Evolutionary conservation across 2,329 filamentous ascomycete species (phyloP).

Genomic region (Diaporthe longicolla): DNA sequence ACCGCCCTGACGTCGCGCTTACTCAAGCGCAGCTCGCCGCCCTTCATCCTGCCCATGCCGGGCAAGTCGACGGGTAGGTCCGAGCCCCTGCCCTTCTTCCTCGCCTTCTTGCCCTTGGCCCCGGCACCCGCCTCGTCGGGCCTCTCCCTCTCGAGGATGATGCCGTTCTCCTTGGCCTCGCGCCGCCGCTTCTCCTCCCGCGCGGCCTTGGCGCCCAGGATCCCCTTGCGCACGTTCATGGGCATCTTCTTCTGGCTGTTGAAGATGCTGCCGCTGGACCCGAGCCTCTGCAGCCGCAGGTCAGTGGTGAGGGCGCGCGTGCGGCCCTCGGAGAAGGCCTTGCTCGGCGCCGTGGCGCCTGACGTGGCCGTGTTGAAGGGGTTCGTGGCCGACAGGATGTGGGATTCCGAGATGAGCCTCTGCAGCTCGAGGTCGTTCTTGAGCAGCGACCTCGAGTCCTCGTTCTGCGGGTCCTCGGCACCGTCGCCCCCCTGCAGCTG

Average conservation of each 20-base stretch:
- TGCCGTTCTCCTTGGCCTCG: constrained; percentile 90
- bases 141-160: constrained; percentile 79
- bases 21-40: constrained; percentile 84
- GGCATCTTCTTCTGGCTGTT: constrained; percentile 86
- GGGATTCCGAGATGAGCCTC: constrained; percentile 90
- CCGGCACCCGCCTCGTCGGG: constrained; percentile 49
- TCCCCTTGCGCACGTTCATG: constrained; percentile 88
- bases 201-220: constrained; percentile 73
- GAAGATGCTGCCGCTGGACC: constrained; percentile 81
- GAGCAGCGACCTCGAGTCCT: constrained; percentile 78
- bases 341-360: constrained; percentile 51
- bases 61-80: constrained; percentile 76
- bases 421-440: constrained; percentile 95
- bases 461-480: constrained; percentile 57
- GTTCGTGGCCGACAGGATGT: constrained; percentile 77
- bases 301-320: constrained; percentile 87
- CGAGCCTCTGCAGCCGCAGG: constrained; percentile 84
- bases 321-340: constrained; percentile 71
- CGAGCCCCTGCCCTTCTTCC: constrained; percentile 61
- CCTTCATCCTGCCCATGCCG: constrained; percentile 83
- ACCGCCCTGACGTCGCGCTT: constrained; percentile 82
- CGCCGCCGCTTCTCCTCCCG: constrained; percentile 79
- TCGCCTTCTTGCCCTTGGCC: constrained; percentile 49
- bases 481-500: constrained; percentile 43
- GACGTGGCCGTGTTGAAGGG: constrained; percentile 58